Percentiles rank a stretch among this genome's conserved stretches.
Conservation (phyloP, 768 basidiomycete species). For the Vararia minispora region DNA sequence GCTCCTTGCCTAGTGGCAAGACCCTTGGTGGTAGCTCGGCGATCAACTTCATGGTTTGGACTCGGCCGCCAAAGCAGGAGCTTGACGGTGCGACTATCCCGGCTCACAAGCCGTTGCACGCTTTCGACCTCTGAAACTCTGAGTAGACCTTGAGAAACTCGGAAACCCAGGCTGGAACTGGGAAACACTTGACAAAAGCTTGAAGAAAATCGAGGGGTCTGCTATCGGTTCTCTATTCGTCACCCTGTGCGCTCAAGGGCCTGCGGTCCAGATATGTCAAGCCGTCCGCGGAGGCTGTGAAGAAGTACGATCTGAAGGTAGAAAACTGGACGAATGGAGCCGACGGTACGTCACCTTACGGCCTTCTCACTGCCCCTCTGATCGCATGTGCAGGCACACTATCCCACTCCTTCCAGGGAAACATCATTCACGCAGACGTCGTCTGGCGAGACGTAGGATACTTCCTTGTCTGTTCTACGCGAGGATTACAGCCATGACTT, state of each 20-base stretch:
- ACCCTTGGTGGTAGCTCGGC: constrained; percentile 30
- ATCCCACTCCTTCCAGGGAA: too few relatives aligned
- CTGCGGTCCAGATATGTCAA: background rate
- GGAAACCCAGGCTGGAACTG: constrained; percentile 50
- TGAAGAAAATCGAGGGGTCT: constrained; percentile 27
- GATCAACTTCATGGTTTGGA: constrained; percentile 30
- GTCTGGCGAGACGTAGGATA: too few relatives aligned
- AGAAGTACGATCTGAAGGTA: too few relatives aligned
- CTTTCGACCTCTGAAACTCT: background rate
- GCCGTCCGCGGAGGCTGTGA: too few relatives aligned
- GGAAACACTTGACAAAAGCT: constrained; percentile 29
- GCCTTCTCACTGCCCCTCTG: too few relatives aligned
- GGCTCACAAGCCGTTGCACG: too few relatives aligned
- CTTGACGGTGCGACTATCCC: constrained; percentile 17
- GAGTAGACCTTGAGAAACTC: constrained; percentile 27
- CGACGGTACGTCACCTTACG: too few relatives aligned
- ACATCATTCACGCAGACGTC: too few relatives aligned
- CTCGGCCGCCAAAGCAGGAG: constrained; percentile 19
- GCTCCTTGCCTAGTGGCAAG: constrained; percentile 21
- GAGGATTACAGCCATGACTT: too few relatives aligned
- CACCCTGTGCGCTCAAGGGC: background rate
- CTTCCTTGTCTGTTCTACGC: too few relatives aligned
- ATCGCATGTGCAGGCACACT: too few relatives aligned
- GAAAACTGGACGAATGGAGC: too few relatives aligned
- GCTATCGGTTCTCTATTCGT: background rate